Evolutionary conservation across 495 filamentous ascomycete genomes (phyloP).

Genomic region (Penicillium goetzii): DNA sequence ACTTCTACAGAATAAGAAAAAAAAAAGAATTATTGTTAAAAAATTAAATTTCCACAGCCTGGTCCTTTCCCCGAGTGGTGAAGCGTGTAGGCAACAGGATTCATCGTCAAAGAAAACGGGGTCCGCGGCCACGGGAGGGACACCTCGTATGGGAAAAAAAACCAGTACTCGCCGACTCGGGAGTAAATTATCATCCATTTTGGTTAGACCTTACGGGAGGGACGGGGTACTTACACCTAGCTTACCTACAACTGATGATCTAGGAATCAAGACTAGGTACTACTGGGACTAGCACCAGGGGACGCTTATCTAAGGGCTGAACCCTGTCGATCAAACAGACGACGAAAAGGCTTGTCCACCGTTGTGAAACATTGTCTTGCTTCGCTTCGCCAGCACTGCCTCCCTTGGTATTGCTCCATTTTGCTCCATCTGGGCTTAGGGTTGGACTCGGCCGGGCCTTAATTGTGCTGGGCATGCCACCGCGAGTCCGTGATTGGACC

Average conservation of each 20-base stretch:
- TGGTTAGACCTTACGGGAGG: background rate
- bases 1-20: background rate
- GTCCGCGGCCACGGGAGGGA: background rate
- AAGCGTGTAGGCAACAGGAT: slow-evolving; percentile 32
- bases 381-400: slow-evolving; percentile 21
- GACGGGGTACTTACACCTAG: too few species aligned
- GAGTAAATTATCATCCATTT: background rate
- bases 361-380: slow-evolving; percentile 27
- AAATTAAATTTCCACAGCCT: background rate
- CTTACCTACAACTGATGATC: too few species aligned
- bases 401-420: slow-evolving; percentile 10
- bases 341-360: slow-evolving; percentile 27
- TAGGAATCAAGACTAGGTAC: background rate
- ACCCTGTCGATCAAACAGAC: slow-evolving; percentile 38
- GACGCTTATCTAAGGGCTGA: slow-evolving; percentile 22
- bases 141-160: background rate
- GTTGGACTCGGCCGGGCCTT: slow-evolving; percentile 1
- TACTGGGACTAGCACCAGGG: background rate
- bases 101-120: slow-evolving; percentile 7
- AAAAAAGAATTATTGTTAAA: background rate
- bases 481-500: background rate
- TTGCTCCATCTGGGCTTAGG: background rate
- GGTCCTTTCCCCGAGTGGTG: background rate
- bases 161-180: background rate
- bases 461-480: background rate